Evolutionary conservation across 2,329 filamentous ascomycete genomes (phyloP).

Genomic region (Colletotrichum costaricense): DNA sequence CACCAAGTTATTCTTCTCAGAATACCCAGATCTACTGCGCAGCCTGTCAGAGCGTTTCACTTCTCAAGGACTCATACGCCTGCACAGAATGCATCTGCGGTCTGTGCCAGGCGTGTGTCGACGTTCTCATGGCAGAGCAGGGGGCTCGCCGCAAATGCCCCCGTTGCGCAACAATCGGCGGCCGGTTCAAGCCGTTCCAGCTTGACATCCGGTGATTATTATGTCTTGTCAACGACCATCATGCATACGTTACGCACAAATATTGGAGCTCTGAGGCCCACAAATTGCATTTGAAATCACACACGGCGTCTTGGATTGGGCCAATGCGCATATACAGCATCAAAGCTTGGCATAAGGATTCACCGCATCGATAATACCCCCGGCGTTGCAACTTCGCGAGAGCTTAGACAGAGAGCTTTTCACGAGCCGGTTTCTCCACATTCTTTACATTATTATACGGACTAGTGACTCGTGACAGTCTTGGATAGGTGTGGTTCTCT

Average conservation of each 20-base stretch:
- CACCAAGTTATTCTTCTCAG: slow-evolving; percentile 78
- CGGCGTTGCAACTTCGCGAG: slow-evolving; percentile 33
- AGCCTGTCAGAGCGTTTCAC: slow-evolving; percentile 81
- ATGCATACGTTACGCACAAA: slow-evolving; percentile 12
- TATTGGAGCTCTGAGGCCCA: neutral
- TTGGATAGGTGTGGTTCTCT: slow-evolving; percentile 1
- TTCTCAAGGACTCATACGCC: slow-evolving; percentile 86
- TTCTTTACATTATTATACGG: slow-evolving; percentile 31
- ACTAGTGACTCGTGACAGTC: slow-evolving; percentile 20
- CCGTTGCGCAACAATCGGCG: slow-evolving; percentile 81
- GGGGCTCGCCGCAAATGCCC: slow-evolving; percentile 82
- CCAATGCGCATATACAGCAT: slow-evolving; percentile 33
- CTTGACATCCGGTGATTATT: slow-evolving; percentile 75
- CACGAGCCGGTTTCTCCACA: slow-evolving; percentile 31
- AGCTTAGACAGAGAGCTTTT: slow-evolving; percentile 35
- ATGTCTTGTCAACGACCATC: neutral
- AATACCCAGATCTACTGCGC: slow-evolving; percentile 92
- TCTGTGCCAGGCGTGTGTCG: slow-evolving; percentile 88
- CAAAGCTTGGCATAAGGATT: slow-evolving; percentile 27
- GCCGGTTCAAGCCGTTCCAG: slow-evolving; percentile 86
- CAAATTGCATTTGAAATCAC: slow-evolving; percentile 31
- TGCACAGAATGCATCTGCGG: slow-evolving; percentile 98
- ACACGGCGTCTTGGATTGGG: slow-evolving; percentile 29
- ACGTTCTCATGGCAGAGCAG: slow-evolving; percentile 81
- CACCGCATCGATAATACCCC: slow-evolving; percentile 32